Conservation (phyloP, 2,329 filamentous ascomycete genomes). For the Exophiala calicioides region DNA sequence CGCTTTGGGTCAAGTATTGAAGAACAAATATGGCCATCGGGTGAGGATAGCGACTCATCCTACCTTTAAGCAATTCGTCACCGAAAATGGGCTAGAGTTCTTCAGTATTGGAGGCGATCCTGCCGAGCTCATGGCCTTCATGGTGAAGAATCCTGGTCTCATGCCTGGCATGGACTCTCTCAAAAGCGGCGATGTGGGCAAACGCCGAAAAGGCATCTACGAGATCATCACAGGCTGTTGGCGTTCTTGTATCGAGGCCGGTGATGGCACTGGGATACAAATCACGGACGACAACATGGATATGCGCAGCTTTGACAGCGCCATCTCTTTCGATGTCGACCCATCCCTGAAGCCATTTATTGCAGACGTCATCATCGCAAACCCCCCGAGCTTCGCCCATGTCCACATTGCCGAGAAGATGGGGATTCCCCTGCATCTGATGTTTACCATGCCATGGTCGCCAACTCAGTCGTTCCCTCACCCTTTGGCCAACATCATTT, state of each 20-base stretch:
- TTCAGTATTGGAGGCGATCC: conserved; percentile 77
- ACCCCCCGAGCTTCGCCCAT: conserved; percentile 76
- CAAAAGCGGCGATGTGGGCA: conserved; percentile 73
- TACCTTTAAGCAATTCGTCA: conserved; percentile 67
- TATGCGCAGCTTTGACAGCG: conserved; percentile 36
- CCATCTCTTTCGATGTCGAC: conserved; percentile 45
- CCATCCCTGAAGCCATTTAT: conserved; percentile 66
- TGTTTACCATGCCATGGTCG: conserved; percentile 96
- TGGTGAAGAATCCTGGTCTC: conserved; percentile 85
- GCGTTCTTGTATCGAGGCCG: conserved; percentile 79
- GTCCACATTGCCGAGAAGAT: conserved; percentile 77
- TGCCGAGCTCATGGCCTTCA: conserved; percentile 78
- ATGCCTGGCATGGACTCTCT: conserved; percentile 80
- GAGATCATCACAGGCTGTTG: conserved; percentile 83
- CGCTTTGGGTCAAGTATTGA: conserved; percentile 66
- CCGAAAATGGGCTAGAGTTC: conserved; percentile 72
- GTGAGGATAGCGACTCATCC: conserved; percentile 73
- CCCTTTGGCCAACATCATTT: conserved; percentile 78
- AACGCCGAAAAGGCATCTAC: conserved; percentile 71
- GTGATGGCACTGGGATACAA: conserved; percentile 61
- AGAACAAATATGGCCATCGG: conserved; percentile 67
- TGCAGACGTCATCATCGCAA: conserved; percentile 84
- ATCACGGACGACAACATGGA: conserved; percentile 57
- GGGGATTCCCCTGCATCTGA: conserved; percentile 76
- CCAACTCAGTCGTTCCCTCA: conserved; percentile 84